Base-by-base conservation (phyloP, 148 eudicot genomes). In the Polygonum maritimum region DNA sequence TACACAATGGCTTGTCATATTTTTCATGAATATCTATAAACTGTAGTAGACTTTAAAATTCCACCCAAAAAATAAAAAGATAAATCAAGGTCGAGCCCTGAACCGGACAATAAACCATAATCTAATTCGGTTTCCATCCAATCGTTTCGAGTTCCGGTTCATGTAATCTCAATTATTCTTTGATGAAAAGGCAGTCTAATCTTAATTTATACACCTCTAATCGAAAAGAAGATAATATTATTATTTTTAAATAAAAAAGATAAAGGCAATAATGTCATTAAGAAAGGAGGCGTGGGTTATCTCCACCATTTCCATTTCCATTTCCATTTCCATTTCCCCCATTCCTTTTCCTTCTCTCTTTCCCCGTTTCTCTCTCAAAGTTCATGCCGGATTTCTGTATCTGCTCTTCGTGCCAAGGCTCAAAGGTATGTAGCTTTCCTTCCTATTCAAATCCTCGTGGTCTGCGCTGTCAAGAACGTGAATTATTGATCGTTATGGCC, bases 201-300 rank as follows among this genome's bases (percentile, higher is more conserved):
- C 44, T 67, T 67, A 67, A 38, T 67, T 67, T 36, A 14, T 33
- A 67, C 71, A 67, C 71, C 35, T 67, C 44, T 67, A 67, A 67
- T 67, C 45, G 6, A 36, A 36, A 67, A 67, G 44, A 67, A 35
- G 45, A 67, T 67, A 67, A 67, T 67, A 38, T 67, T 67, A 38
- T 36, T 67, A 15, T 67, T 10, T 35, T 5, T 36, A 12, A 67
- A 18, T 4, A 16, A 67, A 67, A 67, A 67, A 38, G 44, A 67
- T 60, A 67, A 67, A 67, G 41, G 71, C 71, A 57, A 62, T 75
- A 57, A 62, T 75, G 75, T 51, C 38, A 75, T n/a, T 16, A 71
- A 51, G 51, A 62, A 80, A 74, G 73, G 33, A 80, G 72, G 79
- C 81, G 78, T 78, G 81, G 52, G 78, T 19, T 75, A 63, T 77